Evolutionary conservation across 2,329 filamentous ascomycete genomes (phyloP).

Genomic region (Cyphellophora attinorum): DNA sequence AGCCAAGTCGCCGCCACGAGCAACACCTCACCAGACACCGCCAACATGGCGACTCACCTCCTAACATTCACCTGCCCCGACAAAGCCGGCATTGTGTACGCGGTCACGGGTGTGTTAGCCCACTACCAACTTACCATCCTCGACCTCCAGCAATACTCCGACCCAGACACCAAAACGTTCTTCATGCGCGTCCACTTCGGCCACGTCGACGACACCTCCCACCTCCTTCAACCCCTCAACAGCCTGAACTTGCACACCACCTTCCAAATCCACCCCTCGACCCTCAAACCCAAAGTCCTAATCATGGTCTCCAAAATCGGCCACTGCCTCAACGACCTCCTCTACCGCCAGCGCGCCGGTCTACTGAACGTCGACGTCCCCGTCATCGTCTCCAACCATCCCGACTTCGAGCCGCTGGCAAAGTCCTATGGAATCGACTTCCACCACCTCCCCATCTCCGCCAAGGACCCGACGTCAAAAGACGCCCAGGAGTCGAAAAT

Average conservation of each 20-base stretch:
- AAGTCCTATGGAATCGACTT: conserved; percentile 68
- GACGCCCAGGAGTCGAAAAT: conserved; percentile 61
- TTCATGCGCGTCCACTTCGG: conserved; percentile 86
- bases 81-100: conserved; percentile 75
- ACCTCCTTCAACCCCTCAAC: conserved; percentile 11
- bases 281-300: conserved; percentile 63
- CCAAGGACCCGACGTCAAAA: conserved; percentile 67
- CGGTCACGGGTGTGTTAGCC: conserved; percentile 69
- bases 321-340: conserved; percentile 73
- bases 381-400: conserved; percentile 73
- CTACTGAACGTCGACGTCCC: conserved; percentile 69
- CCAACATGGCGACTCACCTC: conserved; percentile 45
- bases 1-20: no score
- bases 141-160: conserved; percentile 76
- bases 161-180: conserved; percentile 63
- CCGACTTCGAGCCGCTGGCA: conserved; percentile 61
- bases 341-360: conserved; percentile 67
- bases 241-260: conserved; percentile 49
- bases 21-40: conserved; percentile 25
- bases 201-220: conserved; percentile 39
- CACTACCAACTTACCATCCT: conserved; percentile 68
- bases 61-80: conserved; percentile 78
- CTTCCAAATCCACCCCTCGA: conserved; percentile 59
- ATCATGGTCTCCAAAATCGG: conserved; percentile 89
- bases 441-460: conserved; percentile 69